phyloP scores from a whole-genome alignment of 2,329 filamentous ascomycete species.

The Colletotrichum tanaceti region DNA sequence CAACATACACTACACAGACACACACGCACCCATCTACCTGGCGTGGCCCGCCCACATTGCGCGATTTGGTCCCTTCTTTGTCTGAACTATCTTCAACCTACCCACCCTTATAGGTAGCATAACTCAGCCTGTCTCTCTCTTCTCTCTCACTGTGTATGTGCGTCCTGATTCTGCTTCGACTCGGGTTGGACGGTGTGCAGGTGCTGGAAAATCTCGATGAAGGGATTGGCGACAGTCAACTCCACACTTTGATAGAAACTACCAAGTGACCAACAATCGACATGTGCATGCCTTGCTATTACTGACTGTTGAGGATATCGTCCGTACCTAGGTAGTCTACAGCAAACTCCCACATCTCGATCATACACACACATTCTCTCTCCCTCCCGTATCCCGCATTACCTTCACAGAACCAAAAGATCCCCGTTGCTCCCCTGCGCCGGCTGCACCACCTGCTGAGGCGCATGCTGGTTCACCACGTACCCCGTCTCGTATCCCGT shows the following conservation, averaged over 20 bases:
- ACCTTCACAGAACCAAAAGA: conserved; percentile 70
- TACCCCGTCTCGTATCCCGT: conserved; percentile 66
- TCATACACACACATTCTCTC: background rate
- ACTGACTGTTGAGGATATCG: conserved; percentile 27
- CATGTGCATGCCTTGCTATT: conserved; percentile 14
- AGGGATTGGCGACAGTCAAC: background rate
- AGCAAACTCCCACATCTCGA: conserved; percentile 20
- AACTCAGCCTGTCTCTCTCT: background rate
- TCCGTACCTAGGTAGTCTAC: conserved; percentile 30
- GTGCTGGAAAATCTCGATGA: background rate
- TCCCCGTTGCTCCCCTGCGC: conserved; percentile 77
- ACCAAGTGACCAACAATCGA: background rate
- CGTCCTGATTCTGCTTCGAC: background rate
- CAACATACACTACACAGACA: no score
- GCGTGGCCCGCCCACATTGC: conserved; percentile 8
- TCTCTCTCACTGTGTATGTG: background rate
- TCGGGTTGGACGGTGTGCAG: background rate
- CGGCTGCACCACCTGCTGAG: conserved; percentile 79
- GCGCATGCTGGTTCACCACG: conserved; percentile 85
- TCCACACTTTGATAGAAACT: no score
- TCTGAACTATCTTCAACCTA: conserved; percentile 17
- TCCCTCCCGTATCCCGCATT: conserved; percentile 21
- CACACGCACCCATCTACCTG: no score
- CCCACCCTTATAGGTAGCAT: background rate
- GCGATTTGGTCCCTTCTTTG: conserved; percentile 15